These are phyloP conservation scores for Arabidopsis lyrata DNA, from an alignment of 441 rosid genomes.

Conservation along the genomic window DNA sequence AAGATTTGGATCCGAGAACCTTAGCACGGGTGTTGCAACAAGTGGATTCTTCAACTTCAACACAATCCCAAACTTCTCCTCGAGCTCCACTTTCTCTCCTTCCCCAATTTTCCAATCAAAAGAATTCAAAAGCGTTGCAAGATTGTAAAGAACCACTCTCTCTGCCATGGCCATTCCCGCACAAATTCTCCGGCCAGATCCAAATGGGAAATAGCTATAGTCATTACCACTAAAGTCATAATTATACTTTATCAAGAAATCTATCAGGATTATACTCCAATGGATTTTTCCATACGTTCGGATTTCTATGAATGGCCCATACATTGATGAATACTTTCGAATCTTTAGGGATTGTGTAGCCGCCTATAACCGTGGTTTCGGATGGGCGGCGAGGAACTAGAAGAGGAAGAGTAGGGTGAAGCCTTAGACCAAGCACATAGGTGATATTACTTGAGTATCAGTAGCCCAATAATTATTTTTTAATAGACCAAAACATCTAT, in stretches of 20 bases:
- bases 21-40: background rate
- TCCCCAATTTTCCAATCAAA: slow-evolving; percentile 50
- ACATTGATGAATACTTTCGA: slow-evolving; percentile 47
- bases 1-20: background rate
- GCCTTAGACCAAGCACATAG: no score
- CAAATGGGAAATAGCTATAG: slow-evolving; percentile 55
- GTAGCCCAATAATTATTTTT: no score
- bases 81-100: slow-evolving; percentile 40
- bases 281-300: slow-evolving; percentile 51
- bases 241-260: slow-evolving; percentile 40
- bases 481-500: no score
- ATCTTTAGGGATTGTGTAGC: slow-evolving; percentile 51
- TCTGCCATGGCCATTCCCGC: slow-evolving; percentile 61
- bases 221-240: slow-evolving; percentile 54
- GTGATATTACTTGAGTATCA: no score
- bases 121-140: slow-evolving; percentile 54
- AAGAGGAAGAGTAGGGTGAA: slow-evolving; percentile 51
- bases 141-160: slow-evolving; percentile 52
- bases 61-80: slow-evolving; percentile 67
- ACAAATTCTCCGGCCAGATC: slow-evolving; percentile 58
- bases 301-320: slow-evolving; percentile 59
- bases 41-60: slow-evolving; percentile 43
- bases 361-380: slow-evolving; percentile 40
- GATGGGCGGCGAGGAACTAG: slow-evolving; percentile 52
- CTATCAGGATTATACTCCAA: slow-evolving; percentile 51